Evolutionary conservation across 208 protist species (phyloP).

Genomic region (Acanthamoeba triangularis): DNA sequence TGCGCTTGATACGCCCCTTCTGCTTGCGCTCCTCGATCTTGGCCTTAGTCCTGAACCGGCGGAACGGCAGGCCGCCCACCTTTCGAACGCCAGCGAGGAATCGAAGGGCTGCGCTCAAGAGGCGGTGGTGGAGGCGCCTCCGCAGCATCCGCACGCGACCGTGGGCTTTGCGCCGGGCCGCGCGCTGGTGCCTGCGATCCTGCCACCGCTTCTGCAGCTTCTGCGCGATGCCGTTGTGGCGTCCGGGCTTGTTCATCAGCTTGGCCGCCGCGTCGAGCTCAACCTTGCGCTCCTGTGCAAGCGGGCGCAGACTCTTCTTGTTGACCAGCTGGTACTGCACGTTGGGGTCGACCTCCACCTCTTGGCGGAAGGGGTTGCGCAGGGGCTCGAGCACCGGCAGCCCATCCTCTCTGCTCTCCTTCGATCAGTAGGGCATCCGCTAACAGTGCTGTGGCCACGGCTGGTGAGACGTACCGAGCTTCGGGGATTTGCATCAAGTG

Average conservation of each 20-base stretch:
- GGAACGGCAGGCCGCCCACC: background rate
- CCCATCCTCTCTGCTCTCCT: background rate
- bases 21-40: conserved; percentile 37
- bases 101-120: background rate
- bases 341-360: conserved; percentile 38
- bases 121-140: background rate
- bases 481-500: conserved; percentile 19
- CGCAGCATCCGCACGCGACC: background rate
- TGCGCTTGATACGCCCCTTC: conserved; percentile 44
- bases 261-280: conserved; percentile 12
- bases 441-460: background rate
- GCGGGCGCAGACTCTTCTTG: conserved; percentile 19
- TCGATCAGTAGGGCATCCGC: background rate
- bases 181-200: background rate
- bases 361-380: background rate
- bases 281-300: background rate
- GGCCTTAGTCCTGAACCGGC: conserved; percentile 21
- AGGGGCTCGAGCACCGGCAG: conserved; percentile 31
- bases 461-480: background rate
- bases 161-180: background rate
- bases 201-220: conserved; percentile 32
- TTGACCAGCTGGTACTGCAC: background rate
- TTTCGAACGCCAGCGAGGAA: background rate
- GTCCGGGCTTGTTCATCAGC: background rate
- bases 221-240: background rate